These are phyloP conservation scores for Leishmania tropica DNA, from an alignment of 208 protist species.

Conservation along the genomic window DNA sequence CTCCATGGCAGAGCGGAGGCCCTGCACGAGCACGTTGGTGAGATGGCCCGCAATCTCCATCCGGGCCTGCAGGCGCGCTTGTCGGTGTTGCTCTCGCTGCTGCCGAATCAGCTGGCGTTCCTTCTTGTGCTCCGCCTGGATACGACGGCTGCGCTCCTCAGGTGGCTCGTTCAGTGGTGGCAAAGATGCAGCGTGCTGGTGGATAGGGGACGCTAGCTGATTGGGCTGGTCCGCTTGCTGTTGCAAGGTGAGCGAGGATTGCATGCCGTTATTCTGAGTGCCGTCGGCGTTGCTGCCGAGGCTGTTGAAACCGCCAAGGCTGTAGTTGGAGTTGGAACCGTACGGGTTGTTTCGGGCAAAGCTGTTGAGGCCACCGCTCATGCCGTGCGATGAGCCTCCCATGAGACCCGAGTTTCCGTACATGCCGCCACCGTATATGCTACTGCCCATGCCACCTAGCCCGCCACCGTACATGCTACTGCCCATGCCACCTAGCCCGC, in stretches of 20 bases:
- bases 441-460: conserved; percentile 10
- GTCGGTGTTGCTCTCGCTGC: conserved; percentile 67
- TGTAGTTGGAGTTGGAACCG: conserved; percentile 20
- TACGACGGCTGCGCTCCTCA: conserved; percentile 54
- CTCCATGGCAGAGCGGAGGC: conserved; percentile 77
- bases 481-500: conserved; percentile 24
- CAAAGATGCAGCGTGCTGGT: conserved; percentile 28
- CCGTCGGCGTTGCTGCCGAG: background rate
- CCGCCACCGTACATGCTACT: conserved; percentile 48
- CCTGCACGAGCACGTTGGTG: conserved; percentile 80
- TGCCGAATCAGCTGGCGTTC: conserved; percentile 68
- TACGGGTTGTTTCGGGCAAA: conserved; percentile 13
- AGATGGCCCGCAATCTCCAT: conserved; percentile 80
- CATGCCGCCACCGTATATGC: conserved; percentile 19
- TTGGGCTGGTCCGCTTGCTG: conserved; percentile 18
- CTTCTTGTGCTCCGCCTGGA: conserved; percentile 61
- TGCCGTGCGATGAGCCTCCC: conserved; percentile 21
- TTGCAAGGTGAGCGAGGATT: conserved; percentile 17
- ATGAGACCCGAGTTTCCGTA: conserved; percentile 25
- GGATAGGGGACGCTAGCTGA: conserved; percentile 46
- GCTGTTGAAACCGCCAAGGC: conserved; percentile 9
- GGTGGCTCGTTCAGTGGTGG: conserved; percentile 66
- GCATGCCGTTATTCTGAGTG: conserved; percentile 12
- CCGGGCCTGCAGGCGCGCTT: conserved; percentile 69
- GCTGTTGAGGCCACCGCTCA: conserved; percentile 26